Base-by-base conservation (phyloP, 805 yeast species). In the Candida taoyuanica region DNA sequence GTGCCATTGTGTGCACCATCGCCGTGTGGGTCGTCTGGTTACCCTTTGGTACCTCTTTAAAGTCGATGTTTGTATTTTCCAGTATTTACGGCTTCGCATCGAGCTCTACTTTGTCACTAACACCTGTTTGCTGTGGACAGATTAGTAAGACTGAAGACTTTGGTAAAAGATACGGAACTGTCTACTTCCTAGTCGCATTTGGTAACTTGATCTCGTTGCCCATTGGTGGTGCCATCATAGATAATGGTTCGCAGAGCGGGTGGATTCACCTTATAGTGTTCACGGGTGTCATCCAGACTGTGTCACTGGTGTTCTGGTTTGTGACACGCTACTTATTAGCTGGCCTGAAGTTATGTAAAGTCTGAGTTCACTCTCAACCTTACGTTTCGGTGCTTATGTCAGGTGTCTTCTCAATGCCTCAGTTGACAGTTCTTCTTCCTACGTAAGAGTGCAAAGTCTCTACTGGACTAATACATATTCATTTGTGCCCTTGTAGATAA, bases 81-180 rank as follows among this genome's bases (percentile, higher is more conserved):
- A 71, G 66, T 0, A 34, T 72, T 3, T 74, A 71, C 50, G 88
- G 88, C 0, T 74, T 79, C 48, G 68, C 72, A 40, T 66, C 74
- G 21, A 78, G 86, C 3, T 73, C 83, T 15, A 74, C 82, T 5
- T 62, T 84, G 29, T 70, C 85, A 1, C 52, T 83, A 34, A 73
- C 83, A 1, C 87, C 91, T 0, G 78, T 76, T 4, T 81, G 89
- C 44, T 70, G 81, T n/a, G 74, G 84, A 0, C 73, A 74, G 32
- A 75, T 84, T 20, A 73, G 81, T n/a, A 71, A 70, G 13, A 78
- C 81, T 0, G 65, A 70, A 42, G 73, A 78, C 39, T 82, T 81
- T 54, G 89, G 89, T 15, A 77, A 74, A 44, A 60, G 82, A 16
- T 83, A 76, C 47, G 88, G 88, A 0, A 69, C 85, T 13, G 71